These are phyloP conservation scores for Talaromyces sp. DNA, from an alignment of 2,329 filamentous ascomycete species.

Conservation along the genomic window DNA sequence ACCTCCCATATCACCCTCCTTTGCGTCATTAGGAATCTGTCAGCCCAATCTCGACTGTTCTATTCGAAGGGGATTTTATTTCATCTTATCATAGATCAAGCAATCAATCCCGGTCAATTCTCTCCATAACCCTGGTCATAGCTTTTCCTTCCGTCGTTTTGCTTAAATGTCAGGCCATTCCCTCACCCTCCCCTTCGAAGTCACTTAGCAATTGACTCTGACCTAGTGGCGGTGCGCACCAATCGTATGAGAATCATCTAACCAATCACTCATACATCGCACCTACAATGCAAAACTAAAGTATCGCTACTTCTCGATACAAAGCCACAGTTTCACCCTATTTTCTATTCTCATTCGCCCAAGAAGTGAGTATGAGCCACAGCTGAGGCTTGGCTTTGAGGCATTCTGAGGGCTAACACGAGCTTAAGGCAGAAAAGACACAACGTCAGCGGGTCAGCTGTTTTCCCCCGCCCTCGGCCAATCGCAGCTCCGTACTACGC, in stretches of 20 bases:
- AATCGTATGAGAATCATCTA: background rate
- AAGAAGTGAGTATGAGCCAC: slow-evolving; percentile 5
- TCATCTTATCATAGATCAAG: background rate
- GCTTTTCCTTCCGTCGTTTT: background rate
- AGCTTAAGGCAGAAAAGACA: slow-evolving; percentile 7
- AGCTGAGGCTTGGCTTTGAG: slow-evolving; percentile 13
- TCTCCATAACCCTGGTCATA: background rate
- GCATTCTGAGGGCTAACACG: background rate
- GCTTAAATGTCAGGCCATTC: background rate
- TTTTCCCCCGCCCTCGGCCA: background rate
- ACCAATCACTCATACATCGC: background rate
- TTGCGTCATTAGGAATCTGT: slow-evolving; percentile 10
- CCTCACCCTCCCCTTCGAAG: background rate
- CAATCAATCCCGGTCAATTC: background rate
- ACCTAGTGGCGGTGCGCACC: background rate
- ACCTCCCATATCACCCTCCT: background rate
- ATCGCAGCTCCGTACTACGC: background rate
- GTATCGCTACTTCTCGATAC: background rate
- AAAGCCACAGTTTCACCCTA: background rate
- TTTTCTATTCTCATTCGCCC: background rate
- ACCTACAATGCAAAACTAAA: background rate
- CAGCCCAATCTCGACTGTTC: slow-evolving; percentile 3
- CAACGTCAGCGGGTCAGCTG: slow-evolving; percentile 15
- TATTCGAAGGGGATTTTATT: background rate
- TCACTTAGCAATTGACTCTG: background rate